Evolutionary conservation across 2,329 filamentous ascomycete genomes (phyloP).

Genomic region (Colletotrichum agaves): DNA sequence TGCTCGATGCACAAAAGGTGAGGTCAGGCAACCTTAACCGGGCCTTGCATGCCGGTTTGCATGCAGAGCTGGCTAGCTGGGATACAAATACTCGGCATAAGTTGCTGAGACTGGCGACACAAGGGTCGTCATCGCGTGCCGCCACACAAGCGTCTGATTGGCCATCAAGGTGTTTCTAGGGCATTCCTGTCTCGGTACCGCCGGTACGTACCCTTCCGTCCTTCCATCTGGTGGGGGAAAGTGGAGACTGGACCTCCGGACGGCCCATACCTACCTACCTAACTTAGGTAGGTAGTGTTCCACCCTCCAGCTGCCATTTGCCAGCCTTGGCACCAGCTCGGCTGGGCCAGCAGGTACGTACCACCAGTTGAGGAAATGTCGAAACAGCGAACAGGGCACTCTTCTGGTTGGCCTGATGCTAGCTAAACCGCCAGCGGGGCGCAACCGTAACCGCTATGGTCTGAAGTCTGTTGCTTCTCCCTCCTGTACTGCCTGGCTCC

Average conservation of each 20-base stretch:
- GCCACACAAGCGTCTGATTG: conserved; percentile 10
- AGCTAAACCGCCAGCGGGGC: neutral
- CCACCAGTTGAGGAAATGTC: neutral
- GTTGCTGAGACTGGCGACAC: conserved; percentile 5
- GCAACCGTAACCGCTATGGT: conserved; percentile 18
- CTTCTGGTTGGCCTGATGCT: neutral
- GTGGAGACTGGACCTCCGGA: neutral
- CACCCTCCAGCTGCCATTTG: neutral
- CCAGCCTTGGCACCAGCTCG: neutral
- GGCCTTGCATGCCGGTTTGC: conserved; percentile 32
- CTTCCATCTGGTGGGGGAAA: too few relatives aligned
- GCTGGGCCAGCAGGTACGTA: too few relatives aligned
- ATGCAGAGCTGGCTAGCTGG: conserved; percentile 27
- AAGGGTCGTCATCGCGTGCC: conserved; percentile 31
- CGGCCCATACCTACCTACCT: too few relatives aligned
- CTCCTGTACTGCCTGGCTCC: conserved; percentile 4
- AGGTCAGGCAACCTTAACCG: neutral
- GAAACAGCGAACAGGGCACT: neutral
- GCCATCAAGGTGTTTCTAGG: neutral
- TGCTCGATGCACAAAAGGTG: too few relatives aligned
- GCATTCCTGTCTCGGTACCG: neutral
- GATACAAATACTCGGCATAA: conserved; percentile 20
- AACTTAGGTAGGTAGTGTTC: too few relatives aligned
- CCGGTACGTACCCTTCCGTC: neutral
- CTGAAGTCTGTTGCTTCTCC: conserved; percentile 10